These are phyloP conservation scores for Pyrenochaeta sp. DNA, from an alignment of 2,329 filamentous ascomycete genomes.

Conservation along the genomic window DNA sequence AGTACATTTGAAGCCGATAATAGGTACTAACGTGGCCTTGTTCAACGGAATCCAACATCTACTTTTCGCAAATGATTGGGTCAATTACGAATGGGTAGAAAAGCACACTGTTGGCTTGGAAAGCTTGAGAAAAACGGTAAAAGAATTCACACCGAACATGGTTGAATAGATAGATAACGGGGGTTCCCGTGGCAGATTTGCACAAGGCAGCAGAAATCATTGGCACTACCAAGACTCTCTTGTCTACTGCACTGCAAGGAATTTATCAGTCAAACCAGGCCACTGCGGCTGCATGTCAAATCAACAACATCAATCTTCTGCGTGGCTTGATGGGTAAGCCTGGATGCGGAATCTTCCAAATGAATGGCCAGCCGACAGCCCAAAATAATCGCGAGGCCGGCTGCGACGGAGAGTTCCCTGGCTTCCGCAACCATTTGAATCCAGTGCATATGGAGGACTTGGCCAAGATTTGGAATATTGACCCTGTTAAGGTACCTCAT, in stretches of 20 bases:
- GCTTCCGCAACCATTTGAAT: constrained; percentile 11
- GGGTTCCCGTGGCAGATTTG: constrained; percentile 5
- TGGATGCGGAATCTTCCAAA: constrained; percentile 12
- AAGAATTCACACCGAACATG: constrained; percentile 6
- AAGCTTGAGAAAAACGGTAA: constrained; percentile 4
- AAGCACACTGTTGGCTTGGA: constrained; percentile 10
- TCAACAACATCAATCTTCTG: constrained; percentile 14
- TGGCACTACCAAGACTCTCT: constrained; percentile 10
- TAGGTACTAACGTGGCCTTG: constrained; percentile 14
- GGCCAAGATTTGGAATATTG: constrained; percentile 12
- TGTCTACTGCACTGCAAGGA: constrained; percentile 12
- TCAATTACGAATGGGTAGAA: constrained; percentile 9
- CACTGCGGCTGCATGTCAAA: constrained; percentile 12
- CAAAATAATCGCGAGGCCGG: constrained; percentile 14
- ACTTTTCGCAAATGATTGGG: constrained; percentile 13
- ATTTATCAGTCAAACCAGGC: constrained; percentile 14
- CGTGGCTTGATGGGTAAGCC: constrained; percentile 11
- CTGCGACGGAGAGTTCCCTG: constrained; percentile 14
- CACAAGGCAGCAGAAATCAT: constrained; percentile 12
- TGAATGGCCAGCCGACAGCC: constrained; percentile 13
- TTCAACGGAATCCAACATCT: constrained; percentile 14
- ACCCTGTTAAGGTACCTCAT: constrained; percentile 9
- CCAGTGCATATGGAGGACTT: constrained; percentile 12
- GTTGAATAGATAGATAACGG: constrained; percentile 11
- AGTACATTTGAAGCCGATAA: constrained; percentile 11